Conservation (phyloP, 116 monocot genomes). For the Thalassia testudinum region DNA sequence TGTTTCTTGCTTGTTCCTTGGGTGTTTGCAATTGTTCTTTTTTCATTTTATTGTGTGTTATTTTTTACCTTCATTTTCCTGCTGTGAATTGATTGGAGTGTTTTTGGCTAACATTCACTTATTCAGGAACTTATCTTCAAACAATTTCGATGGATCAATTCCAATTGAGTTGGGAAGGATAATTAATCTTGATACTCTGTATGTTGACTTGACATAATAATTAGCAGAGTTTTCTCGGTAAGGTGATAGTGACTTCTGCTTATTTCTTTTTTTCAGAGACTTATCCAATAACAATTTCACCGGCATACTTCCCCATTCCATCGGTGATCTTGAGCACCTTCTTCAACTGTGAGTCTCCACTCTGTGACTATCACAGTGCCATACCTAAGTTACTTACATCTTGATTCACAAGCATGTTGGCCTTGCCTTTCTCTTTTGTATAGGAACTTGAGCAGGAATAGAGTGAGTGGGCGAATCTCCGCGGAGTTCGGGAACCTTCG, state of each 20-base stretch:
- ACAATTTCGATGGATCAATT: constrained; percentile 62
- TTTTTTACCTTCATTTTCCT: too few relatives aligned
- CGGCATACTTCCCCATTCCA: constrained; percentile 62
- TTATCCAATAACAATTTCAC: constrained; percentile 71
- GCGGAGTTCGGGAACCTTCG: constrained; percentile 84
- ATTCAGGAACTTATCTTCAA: constrained; percentile 87
- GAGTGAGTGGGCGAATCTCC: constrained; percentile 42
- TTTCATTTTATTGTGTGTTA: too few relatives aligned
- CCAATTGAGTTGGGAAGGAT: constrained; percentile 68
- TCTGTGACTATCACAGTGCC: too few relatives aligned
- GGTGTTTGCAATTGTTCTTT: too few relatives aligned
- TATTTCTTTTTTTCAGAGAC: constrained; percentile 32
- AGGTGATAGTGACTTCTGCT: not conserved
- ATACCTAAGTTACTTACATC: too few relatives aligned
- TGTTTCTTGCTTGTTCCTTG: too few relatives aligned
- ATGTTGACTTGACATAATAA: constrained; percentile 5
- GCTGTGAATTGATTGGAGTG: too few relatives aligned
- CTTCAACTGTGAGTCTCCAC: constrained; percentile 52
- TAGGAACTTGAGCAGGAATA: constrained; percentile 80
- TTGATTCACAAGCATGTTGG: too few relatives aligned
- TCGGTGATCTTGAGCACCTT: constrained; percentile 94
- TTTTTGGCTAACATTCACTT: too few relatives aligned
- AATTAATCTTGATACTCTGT: constrained; percentile 91
- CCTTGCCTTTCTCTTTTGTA: not conserved
- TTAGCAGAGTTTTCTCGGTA: too few relatives aligned